Evolutionary conservation across 768 basidiomycete genomes (phyloP), one percentile per base, ranked within the genome.

Genomic region (Lactifluus volemus): DNA sequence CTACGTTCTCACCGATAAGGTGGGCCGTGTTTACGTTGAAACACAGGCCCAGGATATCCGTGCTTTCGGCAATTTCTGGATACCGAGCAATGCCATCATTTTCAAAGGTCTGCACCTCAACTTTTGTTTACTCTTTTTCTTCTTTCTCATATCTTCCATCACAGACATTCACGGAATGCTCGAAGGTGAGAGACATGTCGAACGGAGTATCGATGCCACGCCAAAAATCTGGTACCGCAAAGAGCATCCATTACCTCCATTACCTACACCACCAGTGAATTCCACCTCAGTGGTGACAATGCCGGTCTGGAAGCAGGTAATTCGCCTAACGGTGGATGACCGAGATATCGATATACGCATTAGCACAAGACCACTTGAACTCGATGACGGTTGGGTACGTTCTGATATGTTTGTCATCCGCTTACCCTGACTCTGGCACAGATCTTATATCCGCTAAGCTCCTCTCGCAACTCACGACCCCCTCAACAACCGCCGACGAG

Each of bases 61-160:
- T n/a, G 50, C 50, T 4, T 63, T 63, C 42, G 55, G 55, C 19
- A 61, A 61, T 5, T 30, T 61, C 19, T 61, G 60, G 60, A 10
- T 30, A 2, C 55, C 60, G 25, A 36, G 41, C 1, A n/a, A 34
- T 5, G 36, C 50, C 3, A 52, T 61, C 3, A 61, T 61, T 34
- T 61, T 61, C 30, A 61, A 61, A 44, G 59, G 63, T 63, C 4
- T 7, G 59, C 9, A 2, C 19, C n/a, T 49, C 6, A 3, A 29
- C 5, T 32, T 47, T 12, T 21, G 1, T n/a, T 29, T 4, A 29
- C 21, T 7, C 19, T n/a, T 15, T n/a, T 1, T 25, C 2, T 32
- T 36, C 5, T 4, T 3, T 34, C 42, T 44, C 7, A 44, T n/a
- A n/a, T 44, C 42, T 44, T 25, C 2, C 42, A 61, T n/a, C n/a